phyloP scores from a whole-genome alignment of 805 yeast genomes.

The Myxozyma mucilagina region DNA sequence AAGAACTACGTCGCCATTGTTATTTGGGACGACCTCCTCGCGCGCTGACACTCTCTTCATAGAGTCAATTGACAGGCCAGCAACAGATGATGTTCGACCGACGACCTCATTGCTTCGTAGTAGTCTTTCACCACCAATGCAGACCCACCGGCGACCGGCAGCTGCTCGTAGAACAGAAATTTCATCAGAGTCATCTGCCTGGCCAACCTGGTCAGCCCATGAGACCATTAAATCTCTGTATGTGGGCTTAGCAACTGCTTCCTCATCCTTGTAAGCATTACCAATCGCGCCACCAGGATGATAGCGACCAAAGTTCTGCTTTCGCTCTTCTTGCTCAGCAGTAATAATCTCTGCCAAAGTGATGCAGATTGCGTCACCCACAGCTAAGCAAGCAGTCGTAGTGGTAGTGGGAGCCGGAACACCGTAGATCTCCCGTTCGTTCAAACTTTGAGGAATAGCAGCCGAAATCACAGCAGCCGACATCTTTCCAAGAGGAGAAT shows the following conservation, averaged over 20 bases:
- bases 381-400: constrained; percentile 69
- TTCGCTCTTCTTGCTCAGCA: constrained; percentile 55
- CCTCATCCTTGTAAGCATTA: constrained; percentile 41
- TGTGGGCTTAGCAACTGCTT: not conserved
- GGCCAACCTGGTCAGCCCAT: constrained; percentile 26
- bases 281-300: constrained; percentile 97
- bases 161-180: constrained; percentile 29
- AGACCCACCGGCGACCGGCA: constrained; percentile 31
- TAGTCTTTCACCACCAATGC: constrained; percentile 19
- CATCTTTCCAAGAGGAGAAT: constrained; percentile 55
- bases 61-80: constrained; percentile 6
- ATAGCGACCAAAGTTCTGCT: constrained; percentile 59
- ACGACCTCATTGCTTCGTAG: constrained; percentile 17
- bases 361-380: constrained; percentile 77
- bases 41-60: constrained; percentile 16
- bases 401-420: constrained; percentile 86
- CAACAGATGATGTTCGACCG: not conserved
- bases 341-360: constrained; percentile 70
- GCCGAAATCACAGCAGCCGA: constrained; percentile 61
- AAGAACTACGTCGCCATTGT: constrained; percentile 18
- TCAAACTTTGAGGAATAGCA: constrained; percentile 56
- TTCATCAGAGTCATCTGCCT: constrained; percentile 25
- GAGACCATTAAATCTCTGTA: constrained; percentile 23
- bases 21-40: constrained; percentile 2
- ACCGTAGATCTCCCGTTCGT: constrained; percentile 69